Percentiles rank a stretch among this genome's conserved stretches.
Evolutionary conservation across 2,329 filamentous ascomycete species (phyloP).

Genomic region (Dactylonectria estremocensis): DNA sequence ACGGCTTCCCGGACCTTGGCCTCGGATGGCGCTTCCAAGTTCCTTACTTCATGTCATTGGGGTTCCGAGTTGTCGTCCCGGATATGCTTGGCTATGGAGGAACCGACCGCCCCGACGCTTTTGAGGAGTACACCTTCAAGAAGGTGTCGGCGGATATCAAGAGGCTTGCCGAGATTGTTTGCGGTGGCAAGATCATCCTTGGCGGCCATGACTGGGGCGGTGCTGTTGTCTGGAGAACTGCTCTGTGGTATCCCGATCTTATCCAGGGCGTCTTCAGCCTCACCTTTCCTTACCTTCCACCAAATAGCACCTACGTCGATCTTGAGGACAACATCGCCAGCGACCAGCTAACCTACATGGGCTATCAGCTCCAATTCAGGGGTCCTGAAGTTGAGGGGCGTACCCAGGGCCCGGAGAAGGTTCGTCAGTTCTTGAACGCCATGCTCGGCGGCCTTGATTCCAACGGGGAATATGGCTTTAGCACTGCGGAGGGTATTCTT

Average conservation of each 20-base stretch:
- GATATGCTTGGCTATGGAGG: slow-evolving; percentile 87
- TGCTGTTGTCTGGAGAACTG: slow-evolving; percentile 79
- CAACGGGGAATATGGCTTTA: no score
- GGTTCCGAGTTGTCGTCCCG: slow-evolving; percentile 82
- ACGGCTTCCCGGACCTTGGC: slow-evolving; percentile 83
- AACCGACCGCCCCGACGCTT: slow-evolving; percentile 74
- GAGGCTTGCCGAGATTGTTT: slow-evolving; percentile 70
- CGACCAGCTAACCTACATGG: no score
- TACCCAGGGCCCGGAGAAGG: no score
- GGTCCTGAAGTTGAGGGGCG: no score
- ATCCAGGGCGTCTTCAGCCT: slow-evolving; percentile 80
- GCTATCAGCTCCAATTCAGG: no score
- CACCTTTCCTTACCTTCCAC: slow-evolving; percentile 78
- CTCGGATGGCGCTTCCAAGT: slow-evolving; percentile 90
- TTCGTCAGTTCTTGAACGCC: no score
- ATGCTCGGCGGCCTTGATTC: no score
- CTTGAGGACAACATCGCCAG: no score
- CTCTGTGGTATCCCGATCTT: slow-evolving; percentile 77
- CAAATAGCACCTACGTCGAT: slow-evolving; percentile 54
- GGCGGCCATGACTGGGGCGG: no score
- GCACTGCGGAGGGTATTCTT: no score
- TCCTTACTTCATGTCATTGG: slow-evolving; percentile 76
- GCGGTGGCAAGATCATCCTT: slow-evolving; percentile 72
- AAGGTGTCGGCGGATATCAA: slow-evolving; percentile 80
- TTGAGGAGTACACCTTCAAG: slow-evolving; percentile 65